Conservation (phyloP, 2,329 filamentous ascomycete species). For the Zalaria obscura region DNA sequence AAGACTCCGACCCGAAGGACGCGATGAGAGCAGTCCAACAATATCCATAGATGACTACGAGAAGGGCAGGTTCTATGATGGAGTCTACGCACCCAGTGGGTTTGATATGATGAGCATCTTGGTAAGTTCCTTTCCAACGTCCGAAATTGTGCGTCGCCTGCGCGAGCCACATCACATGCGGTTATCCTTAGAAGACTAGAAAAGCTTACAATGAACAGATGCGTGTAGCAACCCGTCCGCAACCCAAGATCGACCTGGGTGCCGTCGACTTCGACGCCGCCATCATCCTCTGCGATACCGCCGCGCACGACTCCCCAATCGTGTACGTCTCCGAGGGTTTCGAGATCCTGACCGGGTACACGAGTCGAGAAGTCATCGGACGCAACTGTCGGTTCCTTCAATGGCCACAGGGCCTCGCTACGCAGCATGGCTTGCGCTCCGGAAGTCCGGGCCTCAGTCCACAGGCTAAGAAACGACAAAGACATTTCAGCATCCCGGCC, state of each 20-base stretch:
- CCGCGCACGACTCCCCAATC: not conserved
- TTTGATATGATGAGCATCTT: not conserved
- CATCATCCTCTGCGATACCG: not conserved
- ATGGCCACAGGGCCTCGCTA: not conserved
- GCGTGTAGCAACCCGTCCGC: not conserved
- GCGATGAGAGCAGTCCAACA: too few relatives aligned
- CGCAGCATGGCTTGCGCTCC: not conserved
- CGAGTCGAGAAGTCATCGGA: not conserved
- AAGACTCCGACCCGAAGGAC: too few relatives aligned
- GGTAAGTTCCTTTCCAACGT: not conserved
- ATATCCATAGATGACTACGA: too few relatives aligned
- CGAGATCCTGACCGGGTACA: not conserved
- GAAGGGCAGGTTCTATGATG: not conserved
- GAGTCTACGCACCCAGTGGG: not conserved
- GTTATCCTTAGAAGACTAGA: not conserved
- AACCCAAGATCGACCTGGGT: not conserved
- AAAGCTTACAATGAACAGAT: not conserved
- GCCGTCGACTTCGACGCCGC: not conserved
- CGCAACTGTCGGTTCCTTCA: not conserved
- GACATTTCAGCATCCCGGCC: not conserved
- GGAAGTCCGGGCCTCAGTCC: not conserved
- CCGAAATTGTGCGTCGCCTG: too few relatives aligned
- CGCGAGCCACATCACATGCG: too few relatives aligned
- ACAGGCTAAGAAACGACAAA: not conserved
- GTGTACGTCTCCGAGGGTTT: not conserved